A percentile compares a stretch with the other conserved stretches of the same genome.
Conservation (phyloP, 306 rosid genomes). For the Cicer cuneatum region DNA sequence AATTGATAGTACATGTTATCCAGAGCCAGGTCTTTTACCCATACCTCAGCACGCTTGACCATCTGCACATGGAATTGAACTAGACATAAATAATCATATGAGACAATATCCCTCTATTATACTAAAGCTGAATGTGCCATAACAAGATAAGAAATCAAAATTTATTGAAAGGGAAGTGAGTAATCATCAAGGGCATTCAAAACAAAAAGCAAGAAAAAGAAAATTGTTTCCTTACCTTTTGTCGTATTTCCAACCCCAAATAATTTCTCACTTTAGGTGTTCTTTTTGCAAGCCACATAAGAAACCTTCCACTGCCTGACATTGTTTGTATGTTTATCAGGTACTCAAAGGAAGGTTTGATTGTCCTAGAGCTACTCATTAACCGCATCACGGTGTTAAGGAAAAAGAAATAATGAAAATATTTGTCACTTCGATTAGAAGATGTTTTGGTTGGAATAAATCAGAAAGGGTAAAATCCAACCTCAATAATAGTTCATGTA, state of each 20-base stretch:
- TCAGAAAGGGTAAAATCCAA: constrained; percentile 10
- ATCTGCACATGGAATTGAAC: constrained; percentile 62
- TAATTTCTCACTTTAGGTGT: constrained; percentile 64
- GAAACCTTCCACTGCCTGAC: constrained; percentile 90
- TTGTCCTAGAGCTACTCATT: constrained; percentile 25
- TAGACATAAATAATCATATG: constrained; percentile 16
- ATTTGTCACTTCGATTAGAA: not conserved
- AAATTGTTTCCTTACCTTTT: constrained; percentile 58
- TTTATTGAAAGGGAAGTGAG: constrained; percentile 32
- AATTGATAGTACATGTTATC: constrained; percentile 67
- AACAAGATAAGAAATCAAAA: constrained; percentile 42
- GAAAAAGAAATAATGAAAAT: not conserved
- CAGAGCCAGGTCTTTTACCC: constrained; percentile 85
- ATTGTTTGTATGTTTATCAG: constrained; percentile 33
- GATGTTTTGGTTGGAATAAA: constrained; percentile 22
- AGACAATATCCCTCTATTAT: not conserved
- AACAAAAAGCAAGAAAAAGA: constrained; percentile 30
- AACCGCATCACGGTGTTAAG: not conserved
- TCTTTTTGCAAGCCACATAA: constrained; percentile 85
- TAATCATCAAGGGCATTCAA: constrained; percentile 38
- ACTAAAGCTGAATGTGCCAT: constrained; percentile 23
- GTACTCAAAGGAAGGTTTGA: constrained; percentile 25
- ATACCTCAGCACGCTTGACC: constrained; percentile 76
- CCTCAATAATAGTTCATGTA: constrained; percentile 4
- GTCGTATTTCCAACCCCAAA: constrained; percentile 89